Percentiles rank a stretch among this genome's conserved stretches.
Conservation (phyloP, 176 grass and related monocot genomes). For the Phragmites australis region DNA sequence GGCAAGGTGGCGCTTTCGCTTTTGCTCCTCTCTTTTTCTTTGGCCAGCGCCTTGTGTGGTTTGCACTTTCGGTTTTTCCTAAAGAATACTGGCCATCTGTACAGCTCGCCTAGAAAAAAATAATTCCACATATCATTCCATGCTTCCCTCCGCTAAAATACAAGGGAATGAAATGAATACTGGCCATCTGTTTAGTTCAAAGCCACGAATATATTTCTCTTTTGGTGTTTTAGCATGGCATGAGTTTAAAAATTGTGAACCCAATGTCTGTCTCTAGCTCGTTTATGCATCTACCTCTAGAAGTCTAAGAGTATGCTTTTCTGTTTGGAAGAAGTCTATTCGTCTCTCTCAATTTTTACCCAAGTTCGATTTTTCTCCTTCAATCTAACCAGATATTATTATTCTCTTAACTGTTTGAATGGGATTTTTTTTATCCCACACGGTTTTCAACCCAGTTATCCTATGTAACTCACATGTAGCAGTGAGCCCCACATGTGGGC, state of each 20-base stretch:
- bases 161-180: not conserved
- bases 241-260: not conserved
- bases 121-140: not conserved
- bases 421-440: no score
- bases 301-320: not conserved
- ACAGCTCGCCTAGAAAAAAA: no score
- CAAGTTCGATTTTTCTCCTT: no score
- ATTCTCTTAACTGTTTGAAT: no score
- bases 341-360: no score
- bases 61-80: not conserved
- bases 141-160: not conserved
- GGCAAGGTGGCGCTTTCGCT: slow-evolving; percentile 38
- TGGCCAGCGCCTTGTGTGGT: not conserved
- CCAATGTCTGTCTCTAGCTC: not conserved
- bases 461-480: no score
- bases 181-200: not conserved
- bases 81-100: no score
- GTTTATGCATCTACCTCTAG: not conserved
- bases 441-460: no score
- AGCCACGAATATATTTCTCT: not conserved
- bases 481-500: no score
- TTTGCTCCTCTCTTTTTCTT: slow-evolving; percentile 7
- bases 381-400: no score
- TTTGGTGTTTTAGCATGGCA: not conserved
- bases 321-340: no score